phyloP scores from a whole-genome alignment of 2,329 filamentous ascomycete species.

The Alternaria panax region DNA sequence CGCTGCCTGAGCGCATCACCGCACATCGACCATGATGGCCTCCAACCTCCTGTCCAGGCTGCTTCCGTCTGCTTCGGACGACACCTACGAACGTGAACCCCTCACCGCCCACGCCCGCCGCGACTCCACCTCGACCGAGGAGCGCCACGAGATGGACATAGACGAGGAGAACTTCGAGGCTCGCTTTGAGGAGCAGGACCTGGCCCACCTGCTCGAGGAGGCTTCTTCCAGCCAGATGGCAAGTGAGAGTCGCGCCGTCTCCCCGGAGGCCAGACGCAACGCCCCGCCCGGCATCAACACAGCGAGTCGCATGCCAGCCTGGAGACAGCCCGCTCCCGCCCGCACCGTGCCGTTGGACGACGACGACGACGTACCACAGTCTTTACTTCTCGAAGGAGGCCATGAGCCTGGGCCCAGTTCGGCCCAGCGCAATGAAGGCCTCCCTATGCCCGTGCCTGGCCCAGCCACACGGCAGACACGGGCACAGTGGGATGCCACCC shows the following conservation, averaged over 20 bases:
- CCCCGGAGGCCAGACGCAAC: constrained; percentile 43
- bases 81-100: constrained; percentile 55
- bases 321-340: constrained; percentile 45
- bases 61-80: constrained; percentile 57
- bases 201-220: constrained; percentile 64
- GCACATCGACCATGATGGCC: constrained; percentile 54
- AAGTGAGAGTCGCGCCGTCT: constrained; percentile 51
- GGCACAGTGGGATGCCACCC: constrained; percentile 60
- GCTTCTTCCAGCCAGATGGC: constrained; percentile 58
- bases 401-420: constrained; percentile 41
- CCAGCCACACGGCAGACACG: constrained; percentile 53
- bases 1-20: constrained; percentile 32
- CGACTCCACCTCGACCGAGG: constrained; percentile 44
- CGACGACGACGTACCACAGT: constrained; percentile 65
- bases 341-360: constrained; percentile 51
- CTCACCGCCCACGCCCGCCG: constrained; percentile 28
- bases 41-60: constrained; percentile 63
- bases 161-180: constrained; percentile 60
- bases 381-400: constrained; percentile 65
- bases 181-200: constrained; percentile 63
- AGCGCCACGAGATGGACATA: constrained; percentile 57
- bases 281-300: constrained; percentile 37
- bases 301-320: constrained; percentile 43
- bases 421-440: constrained; percentile 34
- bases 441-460: constrained; percentile 53